Evolutionary conservation across 2,329 filamentous ascomycete genomes (phyloP), one percentile per base, ranked within the genome.

Genomic region (Fusarium tjaetaba): DNA sequence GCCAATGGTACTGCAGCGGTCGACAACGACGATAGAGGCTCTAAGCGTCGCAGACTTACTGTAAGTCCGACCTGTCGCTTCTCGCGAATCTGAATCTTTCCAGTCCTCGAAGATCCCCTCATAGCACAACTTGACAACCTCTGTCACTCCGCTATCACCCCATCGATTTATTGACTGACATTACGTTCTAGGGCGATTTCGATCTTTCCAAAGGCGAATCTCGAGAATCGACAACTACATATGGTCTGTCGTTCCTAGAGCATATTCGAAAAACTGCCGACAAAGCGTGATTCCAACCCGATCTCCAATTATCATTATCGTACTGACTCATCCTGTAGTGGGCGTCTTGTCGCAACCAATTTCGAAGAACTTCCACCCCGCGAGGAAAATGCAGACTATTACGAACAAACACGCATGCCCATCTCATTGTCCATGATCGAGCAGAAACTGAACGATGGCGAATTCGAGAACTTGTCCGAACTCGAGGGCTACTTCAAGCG

Each of bases 401-500:
- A 96, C 83, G 87, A 91, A 77, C 87, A 88, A 73, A 94, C 93
- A 68, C 89, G 90, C 73, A 88, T 97, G 80, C 95, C 95, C 4
- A 90, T 97, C 69, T 94, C 94, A 0, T 85, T 97, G 51, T 88
- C 92, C 75, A 92, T 88, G 4, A 92, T 97, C 69, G 93, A 97
- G 84, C 86, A 86, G 51, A 96, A 94, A 82, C 86, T 97, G 57
- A 87, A 89, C 59, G 86, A 89, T 56, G 85, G 89, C 76, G 88
- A 91, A 73, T 97, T 97, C 79, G 80, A 87, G 20, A 92, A 85
- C 58, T 86, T 97, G 55, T 91, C 93, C 11, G 87, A 92, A 56
- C 85, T 97, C 18, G 95, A 97, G 82, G 92, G 93, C 79, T 95
- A 95, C 80, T 89, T 96, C 79, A 97, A 96, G 85, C 91, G 94